phyloP scores from a whole-genome alignment of 345 rosid species.

The Arabidopsis suecica region DNA sequence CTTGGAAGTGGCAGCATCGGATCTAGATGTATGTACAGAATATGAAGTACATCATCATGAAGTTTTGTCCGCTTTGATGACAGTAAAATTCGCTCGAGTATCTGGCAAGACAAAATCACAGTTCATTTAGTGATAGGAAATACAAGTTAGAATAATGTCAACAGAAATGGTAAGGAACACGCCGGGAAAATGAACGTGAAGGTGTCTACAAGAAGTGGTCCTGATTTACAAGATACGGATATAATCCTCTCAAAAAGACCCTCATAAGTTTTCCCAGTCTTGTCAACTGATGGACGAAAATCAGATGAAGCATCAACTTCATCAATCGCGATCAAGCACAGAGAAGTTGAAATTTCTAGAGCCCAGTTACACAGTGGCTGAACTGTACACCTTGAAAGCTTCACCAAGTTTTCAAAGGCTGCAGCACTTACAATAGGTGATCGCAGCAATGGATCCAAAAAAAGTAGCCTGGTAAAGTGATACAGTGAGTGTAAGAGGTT shows the following conservation, averaged over 20 bases:
- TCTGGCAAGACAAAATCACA: constrained; percentile 54
- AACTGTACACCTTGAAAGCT: constrained; percentile 80
- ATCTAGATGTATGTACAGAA: constrained; percentile 88
- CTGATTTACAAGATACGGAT: constrained; percentile 75
- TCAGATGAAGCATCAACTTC: constrained; percentile 61
- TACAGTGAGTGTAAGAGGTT: constrained; percentile 5
- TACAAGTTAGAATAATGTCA: constrained; percentile 20
- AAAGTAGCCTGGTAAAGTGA: constrained; percentile 66
- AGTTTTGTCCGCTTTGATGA: constrained; percentile 79
- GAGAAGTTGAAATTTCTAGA: constrained; percentile 88
- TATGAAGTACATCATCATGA: constrained; percentile 82
- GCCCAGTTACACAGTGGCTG: constrained; percentile 94
- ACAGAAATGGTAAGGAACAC: constrained; percentile 39
- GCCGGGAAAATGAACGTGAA: constrained; percentile 94
- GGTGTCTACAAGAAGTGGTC: constrained; percentile 96
- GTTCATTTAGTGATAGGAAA: constrained; percentile 3
- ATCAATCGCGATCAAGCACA: constrained; percentile 69
- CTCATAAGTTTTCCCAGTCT: constrained; percentile 55
- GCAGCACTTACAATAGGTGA: constrained; percentile 80
- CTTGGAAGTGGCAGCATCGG: constrained; percentile 93
- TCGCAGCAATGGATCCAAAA: constrained; percentile 81
- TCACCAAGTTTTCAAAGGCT: constrained; percentile 84
- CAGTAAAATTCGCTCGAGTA: constrained; percentile 83
- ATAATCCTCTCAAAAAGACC: constrained; percentile 86
- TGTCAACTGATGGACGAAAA: constrained; percentile 53